A percentile compares a stretch with the other conserved stretches of the same genome.
Conservation (phyloP, 2,329 filamentous ascomycete species). For the Epichloe uncinata region DNA sequence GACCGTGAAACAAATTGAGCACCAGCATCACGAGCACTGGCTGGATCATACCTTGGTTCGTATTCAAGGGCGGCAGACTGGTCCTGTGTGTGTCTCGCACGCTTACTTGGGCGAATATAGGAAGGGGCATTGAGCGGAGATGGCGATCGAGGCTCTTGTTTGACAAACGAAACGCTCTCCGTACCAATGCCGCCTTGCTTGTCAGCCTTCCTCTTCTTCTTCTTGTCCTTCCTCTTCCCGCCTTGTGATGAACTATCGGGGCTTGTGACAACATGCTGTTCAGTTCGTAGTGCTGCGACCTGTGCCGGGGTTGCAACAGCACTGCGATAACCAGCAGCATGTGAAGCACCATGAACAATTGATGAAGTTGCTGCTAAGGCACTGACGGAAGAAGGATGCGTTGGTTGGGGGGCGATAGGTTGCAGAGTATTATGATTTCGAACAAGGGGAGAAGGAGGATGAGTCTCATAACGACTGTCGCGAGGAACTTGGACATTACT, state of each 20-base stretch:
- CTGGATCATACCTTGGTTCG: slow-evolving; percentile 31
- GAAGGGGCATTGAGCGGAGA: slow-evolving; percentile 42
- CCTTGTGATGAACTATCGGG: slow-evolving; percentile 48
- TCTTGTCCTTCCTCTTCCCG: slow-evolving; percentile 35
- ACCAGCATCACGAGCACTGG: slow-evolving; percentile 21
- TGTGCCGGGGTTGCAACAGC: slow-evolving; percentile 31
- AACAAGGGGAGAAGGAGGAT: slow-evolving; percentile 47
- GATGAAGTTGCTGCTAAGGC: slow-evolving; percentile 8
- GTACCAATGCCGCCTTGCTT: slow-evolving; percentile 32
- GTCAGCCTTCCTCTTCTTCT: slow-evolving; percentile 41
- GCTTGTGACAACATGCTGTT: slow-evolving; percentile 35
- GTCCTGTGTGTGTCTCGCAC: slow-evolving; percentile 34
- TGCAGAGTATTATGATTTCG: slow-evolving; percentile 63
- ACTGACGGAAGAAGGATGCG: slow-evolving; percentile 50
- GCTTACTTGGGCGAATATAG: slow-evolving; percentile 42
- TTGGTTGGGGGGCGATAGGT: slow-evolving; percentile 66
- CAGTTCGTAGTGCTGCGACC: slow-evolving; percentile 41
- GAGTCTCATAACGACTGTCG: slow-evolving; percentile 16
- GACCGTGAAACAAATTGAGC: slow-evolving; percentile 19
- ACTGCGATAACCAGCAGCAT: not conserved
- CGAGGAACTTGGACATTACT: slow-evolving; percentile 8
- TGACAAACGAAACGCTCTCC: slow-evolving; percentile 42
- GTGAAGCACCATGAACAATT: not conserved
- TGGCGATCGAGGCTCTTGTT: slow-evolving; percentile 50
- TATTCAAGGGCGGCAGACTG: slow-evolving; percentile 19